Base-by-base conservation (phyloP, 83 land plant species). In the Thuja plicata region DNA sequence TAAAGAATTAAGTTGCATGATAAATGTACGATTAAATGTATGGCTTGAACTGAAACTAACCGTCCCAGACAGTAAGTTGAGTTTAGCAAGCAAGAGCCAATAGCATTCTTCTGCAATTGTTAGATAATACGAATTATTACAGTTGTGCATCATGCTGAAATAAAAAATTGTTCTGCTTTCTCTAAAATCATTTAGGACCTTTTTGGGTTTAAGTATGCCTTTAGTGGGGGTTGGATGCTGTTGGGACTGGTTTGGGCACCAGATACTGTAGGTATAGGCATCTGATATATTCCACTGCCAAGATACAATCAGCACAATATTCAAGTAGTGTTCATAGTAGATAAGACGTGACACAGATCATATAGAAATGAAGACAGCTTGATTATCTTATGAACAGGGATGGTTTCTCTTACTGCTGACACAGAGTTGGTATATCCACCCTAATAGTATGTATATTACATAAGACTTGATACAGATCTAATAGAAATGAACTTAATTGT, bases 201-300 rank as follows among this genome's bases (percentile, higher is more conserved):
- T 27, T 82, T 82, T 11, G 84, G 84, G 24, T 50, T 48, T 84
- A 15, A 50, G 50, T 84, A 84, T 50, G 86, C 86, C 17, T 48
- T 24, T 83, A 83, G 35, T n/a, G 17, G 6, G 48, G 16, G 35
- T 48, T 16, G 15, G 37, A 52, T 50, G 38, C 60, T 84, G 6
- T 12, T 50, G 16, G 85, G 86, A 81, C 8, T 45, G 85, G 30
- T 48, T 57, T 84, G 57, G 37, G 86, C 19, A 30, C 24, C 55
- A 46, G 19, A 30, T 50, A 50, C 52, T 37, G 16, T 5, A 84
- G 17, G 70, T 19, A 62, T 24, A 62, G 7, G 70, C n/a, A 19
- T 57, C 27, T 19, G 66, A 19, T 57, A 57, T 57, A 19, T 62
- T 62, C n/a, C 70, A 62, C n/a, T 19, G n/a, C 70, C 8, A 24